Conservation (phyloP, 257 asterid species). For the Marsdenia floribunda region DNA sequence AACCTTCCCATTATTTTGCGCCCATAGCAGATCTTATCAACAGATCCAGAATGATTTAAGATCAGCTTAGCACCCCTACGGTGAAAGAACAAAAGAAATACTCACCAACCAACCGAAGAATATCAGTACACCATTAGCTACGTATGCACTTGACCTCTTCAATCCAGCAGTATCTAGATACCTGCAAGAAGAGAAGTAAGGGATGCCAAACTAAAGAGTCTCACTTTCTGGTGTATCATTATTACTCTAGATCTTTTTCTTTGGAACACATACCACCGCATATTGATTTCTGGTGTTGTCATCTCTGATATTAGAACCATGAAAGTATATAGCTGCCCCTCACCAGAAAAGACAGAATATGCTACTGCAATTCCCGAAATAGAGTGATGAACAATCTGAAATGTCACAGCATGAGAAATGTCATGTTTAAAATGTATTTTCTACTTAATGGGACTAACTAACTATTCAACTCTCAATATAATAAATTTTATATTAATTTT, state of each 20-base stretch:
- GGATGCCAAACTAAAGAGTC: conserved; percentile 19
- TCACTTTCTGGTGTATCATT: conserved; percentile 10
- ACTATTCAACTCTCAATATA: background rate
- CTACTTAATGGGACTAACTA: no score
- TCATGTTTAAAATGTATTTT: background rate
- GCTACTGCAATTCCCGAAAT: conserved; percentile 88
- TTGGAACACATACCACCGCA: conserved; percentile 66
- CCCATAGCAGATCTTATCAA: background rate
- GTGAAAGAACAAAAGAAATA: conserved; percentile 4
- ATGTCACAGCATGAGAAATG: conserved; percentile 29
- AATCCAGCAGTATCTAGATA: conserved; percentile 80
- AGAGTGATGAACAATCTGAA: conserved; percentile 90
- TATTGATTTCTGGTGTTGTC: conserved; percentile 89
- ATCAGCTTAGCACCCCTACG: background rate
- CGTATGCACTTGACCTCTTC: conserved; percentile 73
- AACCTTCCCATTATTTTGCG: background rate
- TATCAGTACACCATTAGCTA: conserved; percentile 70
- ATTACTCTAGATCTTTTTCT: background rate
- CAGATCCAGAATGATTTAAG: background rate
- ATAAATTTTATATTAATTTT: background rate
- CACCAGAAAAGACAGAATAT: conserved; percentile 79
- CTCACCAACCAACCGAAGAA: conserved; percentile 91
- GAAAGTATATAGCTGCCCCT: conserved; percentile 96
- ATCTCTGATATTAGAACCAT: conserved; percentile 95
- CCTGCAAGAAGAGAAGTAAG: conserved; percentile 43